Conservation (phyloP, 2,329 filamentous ascomycete species). For the Cercospora sojina region DNA sequence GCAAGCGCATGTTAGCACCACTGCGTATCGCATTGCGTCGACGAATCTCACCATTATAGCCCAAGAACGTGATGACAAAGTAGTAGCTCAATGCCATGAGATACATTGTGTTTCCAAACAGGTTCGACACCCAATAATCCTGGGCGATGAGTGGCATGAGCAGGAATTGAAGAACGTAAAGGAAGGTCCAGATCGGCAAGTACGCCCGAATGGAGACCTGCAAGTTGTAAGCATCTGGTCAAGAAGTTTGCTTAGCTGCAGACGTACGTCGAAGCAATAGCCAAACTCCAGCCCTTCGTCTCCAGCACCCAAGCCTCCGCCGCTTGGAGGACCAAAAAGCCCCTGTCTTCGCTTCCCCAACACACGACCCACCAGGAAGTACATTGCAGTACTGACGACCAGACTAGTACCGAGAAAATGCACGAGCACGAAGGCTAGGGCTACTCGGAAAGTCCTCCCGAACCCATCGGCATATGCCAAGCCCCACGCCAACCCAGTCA, state of each 20-base stretch:
- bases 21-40: not conserved
- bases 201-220: conserved; percentile 60
- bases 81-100: conserved; percentile 66
- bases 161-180: conserved; percentile 67
- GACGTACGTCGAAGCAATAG: conserved; percentile 66
- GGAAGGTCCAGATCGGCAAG: conserved; percentile 65
- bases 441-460: conserved; percentile 45
- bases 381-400: conserved; percentile 60
- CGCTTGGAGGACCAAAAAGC: conserved; percentile 55
- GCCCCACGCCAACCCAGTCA: conserved; percentile 59
- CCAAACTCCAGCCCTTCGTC: conserved; percentile 65
- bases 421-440: conserved; percentile 51
- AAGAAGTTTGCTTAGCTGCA: conserved; percentile 28
- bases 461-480: conserved; percentile 53
- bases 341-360: conserved; percentile 59
- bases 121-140: conserved; percentile 57
- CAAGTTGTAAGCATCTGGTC: conserved; percentile 43
- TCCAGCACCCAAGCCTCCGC: conserved; percentile 22
- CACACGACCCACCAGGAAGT: conserved; percentile 62
- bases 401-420: conserved; percentile 64
- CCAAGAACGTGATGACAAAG: conserved; percentile 66
- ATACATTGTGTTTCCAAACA: conserved; percentile 66
- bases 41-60: conserved; percentile 58
- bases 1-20: conserved; percentile 18
- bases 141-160: conserved; percentile 61